Percentiles rank a stretch among this genome's conserved stretches.
These are phyloP conservation scores for Pseudocercospora fuligena DNA, from an alignment of 2,329 filamentous ascomycete genomes.

Conservation along the genomic window DNA sequence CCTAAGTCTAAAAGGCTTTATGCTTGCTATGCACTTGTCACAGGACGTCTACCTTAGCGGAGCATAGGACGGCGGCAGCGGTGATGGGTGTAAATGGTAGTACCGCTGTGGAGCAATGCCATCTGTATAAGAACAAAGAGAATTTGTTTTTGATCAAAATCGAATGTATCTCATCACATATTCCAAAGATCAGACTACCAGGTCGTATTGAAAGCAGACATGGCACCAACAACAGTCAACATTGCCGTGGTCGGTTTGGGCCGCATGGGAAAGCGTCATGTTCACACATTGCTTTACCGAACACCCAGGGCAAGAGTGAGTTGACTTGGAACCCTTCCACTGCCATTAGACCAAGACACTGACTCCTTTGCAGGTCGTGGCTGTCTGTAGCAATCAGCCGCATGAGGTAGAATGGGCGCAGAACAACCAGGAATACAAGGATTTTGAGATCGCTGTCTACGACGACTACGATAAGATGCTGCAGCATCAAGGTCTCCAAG, in stretches of 20 bases:
- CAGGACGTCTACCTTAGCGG: background rate
- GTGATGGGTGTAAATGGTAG: background rate
- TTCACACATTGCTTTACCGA: slow-evolving; percentile 53
- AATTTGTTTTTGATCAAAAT: background rate
- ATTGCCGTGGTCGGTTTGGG: slow-evolving; percentile 57
- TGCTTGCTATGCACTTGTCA: background rate
- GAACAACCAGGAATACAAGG: slow-evolving; percentile 49
- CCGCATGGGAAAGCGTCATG: slow-evolving; percentile 60
- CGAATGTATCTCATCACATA: background rate
- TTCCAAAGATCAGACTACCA: background rate
- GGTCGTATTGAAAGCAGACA: background rate
- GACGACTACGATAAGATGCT: slow-evolving; percentile 61
- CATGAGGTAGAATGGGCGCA: slow-evolving; percentile 50
- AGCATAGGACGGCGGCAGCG: background rate
- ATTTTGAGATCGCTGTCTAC: slow-evolving; percentile 57
- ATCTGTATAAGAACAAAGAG: too few species aligned
- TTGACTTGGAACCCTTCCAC: background rate
- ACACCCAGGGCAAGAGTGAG: slow-evolving; percentile 48
- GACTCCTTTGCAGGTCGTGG: slow-evolving; percentile 47
- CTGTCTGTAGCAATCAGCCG: slow-evolving; percentile 46
- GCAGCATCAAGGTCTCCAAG: slow-evolving; percentile 57
- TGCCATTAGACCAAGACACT: background rate
- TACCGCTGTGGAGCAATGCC: too few species aligned
- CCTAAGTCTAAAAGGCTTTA: background rate
- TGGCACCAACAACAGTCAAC: slow-evolving; percentile 35